Evolutionary conservation across 2,329 filamentous ascomycete species (phyloP).

Genomic region (Pyricularia sp.): DNA sequence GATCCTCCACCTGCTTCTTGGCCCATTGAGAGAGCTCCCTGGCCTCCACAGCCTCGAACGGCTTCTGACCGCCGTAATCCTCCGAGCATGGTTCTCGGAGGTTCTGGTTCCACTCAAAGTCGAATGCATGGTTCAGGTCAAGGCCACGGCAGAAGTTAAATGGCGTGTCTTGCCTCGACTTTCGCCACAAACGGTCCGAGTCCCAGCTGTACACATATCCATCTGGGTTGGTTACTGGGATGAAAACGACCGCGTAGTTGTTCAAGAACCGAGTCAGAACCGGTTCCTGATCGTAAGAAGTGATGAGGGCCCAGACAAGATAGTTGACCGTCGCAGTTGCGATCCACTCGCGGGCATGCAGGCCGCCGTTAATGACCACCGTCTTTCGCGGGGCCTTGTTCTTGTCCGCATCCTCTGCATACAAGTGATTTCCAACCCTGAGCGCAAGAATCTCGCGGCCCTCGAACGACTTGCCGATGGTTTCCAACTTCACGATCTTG

Average conservation of each 20-base stretch:
- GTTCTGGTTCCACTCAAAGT: slow-evolving; percentile 68
- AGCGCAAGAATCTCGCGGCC: slow-evolving; percentile 76
- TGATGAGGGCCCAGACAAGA: slow-evolving; percentile 77
- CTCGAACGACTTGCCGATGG: slow-evolving; percentile 78
- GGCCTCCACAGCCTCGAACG: slow-evolving; percentile 76
- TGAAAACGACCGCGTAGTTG: slow-evolving; percentile 74
- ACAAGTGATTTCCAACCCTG: slow-evolving; percentile 47
- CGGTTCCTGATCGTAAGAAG: slow-evolving; percentile 59
- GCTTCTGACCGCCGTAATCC: slow-evolving; percentile 68
- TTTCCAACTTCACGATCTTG: slow-evolving; percentile 45
- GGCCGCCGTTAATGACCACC: slow-evolving; percentile 55
- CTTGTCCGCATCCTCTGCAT: neutral
- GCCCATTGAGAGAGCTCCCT: slow-evolving; percentile 69
- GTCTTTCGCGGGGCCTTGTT: slow-evolving; percentile 15
- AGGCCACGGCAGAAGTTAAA: slow-evolving; percentile 75
- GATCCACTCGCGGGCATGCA: slow-evolving; percentile 96
- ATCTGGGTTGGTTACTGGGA: slow-evolving; percentile 85
- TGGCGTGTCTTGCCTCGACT: slow-evolving; percentile 74
- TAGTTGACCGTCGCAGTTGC: slow-evolving; percentile 85
- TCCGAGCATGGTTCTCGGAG: slow-evolving; percentile 77
- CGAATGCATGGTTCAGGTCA: slow-evolving; percentile 79
- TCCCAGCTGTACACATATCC: slow-evolving; percentile 93
- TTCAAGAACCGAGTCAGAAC: slow-evolving; percentile 67
- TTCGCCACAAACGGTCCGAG: slow-evolving; percentile 84
- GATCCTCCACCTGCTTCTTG: slow-evolving; percentile 56